Conservation (phyloP, 768 basidiomycete genomes). For the Solioccasus polychromus region DNA sequence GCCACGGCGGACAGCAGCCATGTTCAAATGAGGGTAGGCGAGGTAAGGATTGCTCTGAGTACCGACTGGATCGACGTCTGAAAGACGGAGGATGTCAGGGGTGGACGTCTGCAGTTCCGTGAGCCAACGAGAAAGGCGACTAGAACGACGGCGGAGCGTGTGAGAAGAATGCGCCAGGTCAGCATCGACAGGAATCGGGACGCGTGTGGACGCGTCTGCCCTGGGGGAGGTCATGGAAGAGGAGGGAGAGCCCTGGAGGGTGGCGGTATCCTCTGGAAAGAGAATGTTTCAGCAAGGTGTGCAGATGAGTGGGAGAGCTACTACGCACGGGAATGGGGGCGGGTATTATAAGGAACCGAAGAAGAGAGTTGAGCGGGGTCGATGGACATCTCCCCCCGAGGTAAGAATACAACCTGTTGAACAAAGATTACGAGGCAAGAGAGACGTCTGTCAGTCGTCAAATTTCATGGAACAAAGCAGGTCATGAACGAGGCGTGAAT, state of each 20-base stretch:
- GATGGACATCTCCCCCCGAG: slow-evolving; percentile 21
- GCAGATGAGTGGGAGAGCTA: slow-evolving; percentile 17
- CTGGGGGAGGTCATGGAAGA: slow-evolving; percentile 30
- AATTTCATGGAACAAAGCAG: slow-evolving; percentile 30
- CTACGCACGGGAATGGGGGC: slow-evolving; percentile 19
- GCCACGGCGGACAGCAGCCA: slow-evolving; percentile 26
- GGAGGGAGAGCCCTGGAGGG: slow-evolving; percentile 20
- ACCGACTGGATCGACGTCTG: slow-evolving; percentile 24
- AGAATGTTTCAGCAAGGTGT: slow-evolving; percentile 37
- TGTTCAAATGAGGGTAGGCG: slow-evolving; percentile 37
- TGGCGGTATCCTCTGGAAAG: slow-evolving; percentile 15
- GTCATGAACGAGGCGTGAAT: slow-evolving; percentile 24
- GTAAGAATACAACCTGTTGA: slow-evolving; percentile 19
- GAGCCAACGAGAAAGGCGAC: slow-evolving; percentile 45
- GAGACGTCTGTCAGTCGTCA: slow-evolving; percentile 27
- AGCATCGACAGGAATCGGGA: slow-evolving; percentile 7
- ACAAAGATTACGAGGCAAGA: slow-evolving; percentile 7
- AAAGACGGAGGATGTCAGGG: slow-evolving; percentile 18
- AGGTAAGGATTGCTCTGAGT: slow-evolving; percentile 39
- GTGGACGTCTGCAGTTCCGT: slow-evolving; percentile 35
- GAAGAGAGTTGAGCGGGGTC: slow-evolving; percentile 17
- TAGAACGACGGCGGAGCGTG: slow-evolving; percentile 35
- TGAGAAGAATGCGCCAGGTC: slow-evolving; percentile 1
- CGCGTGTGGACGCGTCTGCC: slow-evolving; percentile 23
- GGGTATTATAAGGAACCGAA: slow-evolving; percentile 18